Conservation (phyloP, 257 asterid genomes). For the Solanum megistacrolobum region DNA sequence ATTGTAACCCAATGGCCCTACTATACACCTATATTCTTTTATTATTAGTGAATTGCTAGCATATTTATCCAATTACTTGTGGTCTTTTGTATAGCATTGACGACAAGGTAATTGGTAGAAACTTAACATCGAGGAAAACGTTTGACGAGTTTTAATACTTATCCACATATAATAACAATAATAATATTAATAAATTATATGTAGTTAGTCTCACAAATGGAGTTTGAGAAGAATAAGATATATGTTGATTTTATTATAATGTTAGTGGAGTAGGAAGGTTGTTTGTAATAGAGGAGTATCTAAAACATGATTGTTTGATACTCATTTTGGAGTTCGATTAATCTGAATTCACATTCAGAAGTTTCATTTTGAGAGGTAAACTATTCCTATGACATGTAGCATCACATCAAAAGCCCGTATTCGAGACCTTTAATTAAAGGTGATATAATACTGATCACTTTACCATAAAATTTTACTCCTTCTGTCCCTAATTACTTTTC, state of each 20-base stretch:
- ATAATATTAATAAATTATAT: not conserved
- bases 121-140: not conserved
- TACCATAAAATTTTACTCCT: too few relatives aligned
- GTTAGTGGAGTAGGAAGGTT: not conserved
- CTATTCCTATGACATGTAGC: rapidly evolving
- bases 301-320: not conserved
- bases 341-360: rapidly evolving
- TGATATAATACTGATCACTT: not conserved
- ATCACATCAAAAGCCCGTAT: rapidly evolving
- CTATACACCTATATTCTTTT: not conserved
- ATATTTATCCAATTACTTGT: not conserved
- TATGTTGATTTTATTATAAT: rapidly evolving
- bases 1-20: not conserved
- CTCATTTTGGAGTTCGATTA: not conserved
- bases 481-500: too few relatives aligned
- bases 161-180: not conserved
- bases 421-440: rapidly evolving
- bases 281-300: not conserved
- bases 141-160: not conserved
- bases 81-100: not conserved
- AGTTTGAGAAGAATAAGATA: not conserved
- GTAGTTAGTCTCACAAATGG: not conserved
- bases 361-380: not conserved
- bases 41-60: not conserved
- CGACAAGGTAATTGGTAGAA: not conserved